Conservation (phyloP, 352 stramenopile genomes). For the Pythium rhizo-oryzae region DNA sequence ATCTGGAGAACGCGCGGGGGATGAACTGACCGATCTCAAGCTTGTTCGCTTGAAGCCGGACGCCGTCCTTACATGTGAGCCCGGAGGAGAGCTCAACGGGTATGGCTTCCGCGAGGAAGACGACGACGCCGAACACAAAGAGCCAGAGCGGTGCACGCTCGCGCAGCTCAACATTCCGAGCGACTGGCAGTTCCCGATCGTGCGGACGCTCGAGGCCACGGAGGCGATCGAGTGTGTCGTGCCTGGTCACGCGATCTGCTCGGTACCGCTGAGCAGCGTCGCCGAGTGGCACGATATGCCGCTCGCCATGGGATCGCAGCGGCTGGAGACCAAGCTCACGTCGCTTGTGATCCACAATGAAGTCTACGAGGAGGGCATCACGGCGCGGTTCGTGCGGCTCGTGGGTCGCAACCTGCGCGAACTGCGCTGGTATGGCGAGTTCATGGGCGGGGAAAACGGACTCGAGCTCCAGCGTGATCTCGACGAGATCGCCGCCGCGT, state of each 20-base stretch:
- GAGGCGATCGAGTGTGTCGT: background rate
- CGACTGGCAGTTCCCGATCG: slow-evolving; percentile 5
- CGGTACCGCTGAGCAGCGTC: background rate
- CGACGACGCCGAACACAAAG: background rate
- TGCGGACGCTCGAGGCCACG: background rate
- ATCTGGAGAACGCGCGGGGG: background rate
- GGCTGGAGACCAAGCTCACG: background rate
- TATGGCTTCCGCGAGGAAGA: background rate
- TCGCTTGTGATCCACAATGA: slow-evolving; percentile 10
- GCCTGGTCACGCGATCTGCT: slow-evolving; percentile 8
- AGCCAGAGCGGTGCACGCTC: background rate
- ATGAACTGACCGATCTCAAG: background rate
- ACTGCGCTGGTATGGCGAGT: slow-evolving; percentile 5
- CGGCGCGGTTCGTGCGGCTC: slow-evolving; percentile 2
- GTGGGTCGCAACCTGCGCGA: background rate
- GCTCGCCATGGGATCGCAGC: background rate
- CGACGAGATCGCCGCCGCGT: background rate
- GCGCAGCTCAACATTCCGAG: background rate
- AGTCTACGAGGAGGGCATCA: background rate
- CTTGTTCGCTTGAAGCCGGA: background rate
- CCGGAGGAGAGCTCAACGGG: background rate
- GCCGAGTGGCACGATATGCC: background rate
- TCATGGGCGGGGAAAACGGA: background rate
- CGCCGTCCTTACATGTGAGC: background rate
- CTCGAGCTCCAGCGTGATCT: background rate